These are phyloP conservation scores for Paecilomyces sp. DNA, from an alignment of 2,329 filamentous ascomycete genomes.

Conservation along the genomic window DNA sequence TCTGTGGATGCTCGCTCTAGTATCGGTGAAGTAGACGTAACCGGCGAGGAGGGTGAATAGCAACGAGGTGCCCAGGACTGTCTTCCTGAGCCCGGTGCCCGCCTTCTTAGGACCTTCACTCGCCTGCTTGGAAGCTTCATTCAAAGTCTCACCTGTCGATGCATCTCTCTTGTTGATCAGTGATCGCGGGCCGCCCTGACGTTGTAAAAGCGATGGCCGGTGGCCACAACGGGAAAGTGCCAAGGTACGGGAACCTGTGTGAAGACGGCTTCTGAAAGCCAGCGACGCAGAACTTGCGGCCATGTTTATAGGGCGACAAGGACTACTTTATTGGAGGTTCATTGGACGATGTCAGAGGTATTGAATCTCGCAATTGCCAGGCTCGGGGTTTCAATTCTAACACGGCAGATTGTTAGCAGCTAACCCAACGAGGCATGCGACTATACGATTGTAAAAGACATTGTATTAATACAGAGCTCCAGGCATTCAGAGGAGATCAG, in stretches of 20 bases:
- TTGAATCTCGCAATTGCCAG: background rate
- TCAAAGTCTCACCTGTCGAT: constrained; percentile 12
- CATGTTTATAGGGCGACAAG: background rate
- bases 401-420: background rate
- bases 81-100: constrained; percentile 19
- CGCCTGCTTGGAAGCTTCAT: constrained; percentile 6
- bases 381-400: background rate
- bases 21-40: constrained; percentile 69
- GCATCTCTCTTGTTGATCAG: constrained; percentile 14
- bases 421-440: no score
- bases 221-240: constrained; percentile 16
- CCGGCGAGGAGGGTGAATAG: constrained; percentile 41
- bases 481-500: background rate
- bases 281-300: background rate
- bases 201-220: constrained; percentile 14
- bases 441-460: no score
- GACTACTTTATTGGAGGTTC: background rate
- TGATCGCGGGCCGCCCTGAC: constrained; percentile 8
- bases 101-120: constrained; percentile 15
- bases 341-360: background rate
- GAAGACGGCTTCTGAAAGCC: background rate
- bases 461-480: no score
- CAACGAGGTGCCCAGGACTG: constrained; percentile 44
- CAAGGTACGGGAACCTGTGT: constrained; percentile 14
- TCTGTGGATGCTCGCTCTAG: constrained; percentile 61